Base-by-base conservation (phyloP, 352 stramenopile species). In the Phytophthora quininea region DNA sequence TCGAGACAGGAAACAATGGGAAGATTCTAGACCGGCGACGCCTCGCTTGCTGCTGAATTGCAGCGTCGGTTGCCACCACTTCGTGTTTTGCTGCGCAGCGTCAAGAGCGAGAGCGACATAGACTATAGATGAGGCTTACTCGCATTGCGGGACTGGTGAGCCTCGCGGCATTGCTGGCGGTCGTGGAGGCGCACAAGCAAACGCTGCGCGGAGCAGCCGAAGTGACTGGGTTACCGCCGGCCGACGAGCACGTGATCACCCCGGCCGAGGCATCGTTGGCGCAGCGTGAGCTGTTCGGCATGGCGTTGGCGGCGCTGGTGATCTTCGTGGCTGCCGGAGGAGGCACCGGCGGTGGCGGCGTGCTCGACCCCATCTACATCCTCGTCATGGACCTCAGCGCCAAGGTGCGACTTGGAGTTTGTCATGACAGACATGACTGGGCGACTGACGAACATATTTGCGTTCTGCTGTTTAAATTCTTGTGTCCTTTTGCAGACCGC, bases 341-440 rank as follows among this genome's bases (percentile, higher is more conserved):
- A 47, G 92, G 92, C 49, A 97, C 96, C 1, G 92, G 96, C 29
- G 95, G 95, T 8, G 96, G 96, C 48, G 96, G 93, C 40, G 98
- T 99, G 47, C 70, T 99, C 11, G 94, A 99, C 46, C 96, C 97
- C 27, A 97, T 99, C 67, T 99, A 98, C 76, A 98, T 98, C 52
- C 78, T 99, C 24, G 84, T 98, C 45, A 89, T 98, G 69, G 81
- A 81, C 8, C 98, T 99, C 46, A 75, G 84, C 30, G 90, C 95
- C 6, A 99, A 86, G 64, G 79, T 80, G 31, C 24, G 61, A 29
- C 47, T 6, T 8, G 19, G 12, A 29, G 12, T n/a, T 32, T 43
- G 32, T 7, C 48, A 50, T 35, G 24, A 54, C 24, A 31, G 24
- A 51, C 19, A 24, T 29, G 42, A 48, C 24, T 65, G 32, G 45